Percentiles rank a stretch among this genome's conserved stretches.
phyloP scores from a whole-genome alignment of 2,329 filamentous ascomycete genomes.

The Cladophialophora yegresii region DNA sequence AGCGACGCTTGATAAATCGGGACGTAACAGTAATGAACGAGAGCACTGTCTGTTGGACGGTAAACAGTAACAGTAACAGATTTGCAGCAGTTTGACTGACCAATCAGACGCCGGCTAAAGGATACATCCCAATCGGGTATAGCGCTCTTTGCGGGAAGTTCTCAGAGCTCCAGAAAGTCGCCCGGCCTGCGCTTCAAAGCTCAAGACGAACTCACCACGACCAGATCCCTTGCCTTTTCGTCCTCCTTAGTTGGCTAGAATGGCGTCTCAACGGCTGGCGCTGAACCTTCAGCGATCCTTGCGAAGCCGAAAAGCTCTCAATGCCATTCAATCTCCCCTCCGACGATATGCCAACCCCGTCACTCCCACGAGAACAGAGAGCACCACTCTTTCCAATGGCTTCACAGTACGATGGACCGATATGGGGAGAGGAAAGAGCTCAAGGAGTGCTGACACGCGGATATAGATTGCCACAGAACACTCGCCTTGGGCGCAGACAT shows the following conservation, averaged over 20 bases:
- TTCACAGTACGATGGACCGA: slow-evolving; percentile 69
- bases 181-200: slow-evolving; percentile 20
- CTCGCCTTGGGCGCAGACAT: slow-evolving; percentile 97
- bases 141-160: slow-evolving; percentile 19
- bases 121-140: slow-evolving; percentile 17
- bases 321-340: slow-evolving; percentile 73
- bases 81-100: no score
- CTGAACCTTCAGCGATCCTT: slow-evolving; percentile 89
- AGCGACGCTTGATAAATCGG: no score
- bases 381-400: slow-evolving; percentile 94
- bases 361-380: slow-evolving; percentile 79
- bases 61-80: no score
- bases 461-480: slow-evolving; percentile 91
- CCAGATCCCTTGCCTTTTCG: slow-evolving; percentile 13
- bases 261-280: slow-evolving; percentile 97
- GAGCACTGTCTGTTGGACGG: no score
- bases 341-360: slow-evolving; percentile 90
- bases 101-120: slow-evolving; percentile 28
- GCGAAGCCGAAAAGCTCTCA: slow-evolving; percentile 82
- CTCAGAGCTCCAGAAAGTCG: slow-evolving; percentile 21
- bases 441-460: slow-evolving; percentile 26
- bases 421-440: neutral
- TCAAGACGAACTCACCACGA: slow-evolving; percentile 19
- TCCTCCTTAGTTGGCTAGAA: slow-evolving; percentile 43
- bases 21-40: no score